These are phyloP conservation scores for Multifurca ochricompacta DNA, from an alignment of 768 basidiomycete species.

Conservation along the genomic window DNA sequence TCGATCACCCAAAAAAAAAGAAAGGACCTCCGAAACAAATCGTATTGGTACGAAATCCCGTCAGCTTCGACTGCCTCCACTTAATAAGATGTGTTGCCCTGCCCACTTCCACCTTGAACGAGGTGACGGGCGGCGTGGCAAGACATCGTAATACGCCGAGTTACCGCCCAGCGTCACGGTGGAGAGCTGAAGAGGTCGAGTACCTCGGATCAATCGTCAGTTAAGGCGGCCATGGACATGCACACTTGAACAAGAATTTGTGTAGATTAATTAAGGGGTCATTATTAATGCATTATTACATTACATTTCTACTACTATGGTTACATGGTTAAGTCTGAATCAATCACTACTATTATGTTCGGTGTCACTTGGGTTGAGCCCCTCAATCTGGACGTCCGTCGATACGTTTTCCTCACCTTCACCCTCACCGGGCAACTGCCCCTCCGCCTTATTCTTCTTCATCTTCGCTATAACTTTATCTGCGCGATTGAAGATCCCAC, in stretches of 20 bases:
- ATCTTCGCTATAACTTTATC: conserved; percentile 88
- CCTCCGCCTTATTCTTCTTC: conserved; percentile 61
- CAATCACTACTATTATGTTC: conserved; percentile 37
- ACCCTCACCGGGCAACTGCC: conserved; percentile 39
- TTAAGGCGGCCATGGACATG: not conserved
- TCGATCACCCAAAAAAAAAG: not conserved
- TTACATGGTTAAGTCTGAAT: conserved; percentile 23
- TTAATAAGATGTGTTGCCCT: not conserved
- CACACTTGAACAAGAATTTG: conserved; percentile 7
- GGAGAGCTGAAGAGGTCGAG: not conserved
- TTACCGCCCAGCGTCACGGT: not conserved
- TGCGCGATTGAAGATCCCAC: conserved; percentile 93
- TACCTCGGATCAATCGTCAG: conserved; percentile 10
- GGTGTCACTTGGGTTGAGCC: conserved; percentile 28
- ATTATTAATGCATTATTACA: conserved; percentile 3
- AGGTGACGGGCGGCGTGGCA: not conserved
- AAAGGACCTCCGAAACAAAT: not conserved
- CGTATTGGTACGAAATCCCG: not conserved
- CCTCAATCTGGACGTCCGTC: conserved; percentile 24
- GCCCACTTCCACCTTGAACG: not conserved
- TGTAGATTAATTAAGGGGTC: conserved; percentile 6
- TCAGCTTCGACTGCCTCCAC: not conserved
- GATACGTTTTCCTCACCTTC: conserved; percentile 35
- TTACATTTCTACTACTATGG: too few species aligned
- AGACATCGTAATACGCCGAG: not conserved